Evolutionary conservation across 1,284 basidiomycete genomes (phyloP).

Genomic region (Leccinum fuscescens): DNA sequence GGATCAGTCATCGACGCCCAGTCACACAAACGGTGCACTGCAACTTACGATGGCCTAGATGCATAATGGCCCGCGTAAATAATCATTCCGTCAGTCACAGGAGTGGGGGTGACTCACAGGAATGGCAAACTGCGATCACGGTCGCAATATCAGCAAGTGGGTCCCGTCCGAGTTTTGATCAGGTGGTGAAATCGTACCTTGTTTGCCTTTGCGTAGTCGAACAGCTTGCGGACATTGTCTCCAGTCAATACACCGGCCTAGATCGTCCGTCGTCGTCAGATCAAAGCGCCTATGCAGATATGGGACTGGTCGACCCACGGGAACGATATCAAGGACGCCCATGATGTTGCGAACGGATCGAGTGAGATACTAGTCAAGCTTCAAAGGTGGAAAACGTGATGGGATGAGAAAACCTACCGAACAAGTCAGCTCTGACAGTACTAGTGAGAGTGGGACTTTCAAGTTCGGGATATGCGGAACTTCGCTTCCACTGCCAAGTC

Average conservation of each 20-base stretch:
- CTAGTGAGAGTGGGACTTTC: not conserved
- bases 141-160: not conserved
- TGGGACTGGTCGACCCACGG: constrained; percentile 41
- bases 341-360: constrained; percentile 29
- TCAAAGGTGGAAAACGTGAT: not conserved
- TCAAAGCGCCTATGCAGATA: not conserved
- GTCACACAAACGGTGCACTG: constrained; percentile 2
- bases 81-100: not conserved
- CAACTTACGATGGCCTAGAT: constrained; percentile 59
- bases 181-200: constrained; percentile 44
- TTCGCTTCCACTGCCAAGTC: not conserved
- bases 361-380: constrained; percentile 8
- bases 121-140: constrained; percentile 58
- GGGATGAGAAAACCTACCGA: constrained; percentile 17
- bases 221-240: constrained; percentile 70
- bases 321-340: constrained; percentile 60
- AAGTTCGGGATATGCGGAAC: not conserved
- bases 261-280: constrained; percentile 12
- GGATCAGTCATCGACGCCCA: constrained; percentile 3
- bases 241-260: constrained; percentile 74
- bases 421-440: not conserved
- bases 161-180: not conserved
- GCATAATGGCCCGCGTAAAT: not conserved
- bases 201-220: constrained; percentile 68
- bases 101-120: constrained; percentile 46